Evolutionary conservation across 2,329 filamentous ascomycete species (phyloP), one percentile per base, ranked within the genome.

Genomic region (Penicillium sp.): DNA sequence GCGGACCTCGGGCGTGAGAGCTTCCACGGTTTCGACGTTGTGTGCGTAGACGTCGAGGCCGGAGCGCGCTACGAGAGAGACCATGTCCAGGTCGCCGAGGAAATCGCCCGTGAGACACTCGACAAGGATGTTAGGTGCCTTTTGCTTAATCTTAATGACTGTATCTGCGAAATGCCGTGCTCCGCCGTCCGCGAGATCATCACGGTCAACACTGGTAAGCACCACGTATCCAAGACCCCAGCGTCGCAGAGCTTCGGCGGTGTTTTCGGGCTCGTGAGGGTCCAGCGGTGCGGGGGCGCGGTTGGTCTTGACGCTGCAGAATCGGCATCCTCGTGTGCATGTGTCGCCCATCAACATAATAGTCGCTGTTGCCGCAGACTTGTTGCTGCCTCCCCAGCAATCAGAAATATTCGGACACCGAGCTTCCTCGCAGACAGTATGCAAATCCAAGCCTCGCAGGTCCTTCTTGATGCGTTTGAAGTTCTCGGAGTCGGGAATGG

Each of bases 341-440:
- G 93, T 97, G 73, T 99, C 94, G 62, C 94, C 94, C 92, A 97
- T 97, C 48, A 99, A 79, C 94, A 99, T 99, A 74, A 99, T 97
- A 11, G 94, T 99, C 2, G 94, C 94, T 30, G 94, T 99, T 4
- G 94, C 94, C 24, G 91, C 88, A 63, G 85, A 87, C 78, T 96
- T 96, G 72, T 88, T 85, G 69, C 81, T 85, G 33, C 94, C 94
- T 60, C 94, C 94, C 94, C 94, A 99, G 79, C 94, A 99, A 72
- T 97, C 93, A 61, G 89, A 91, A 60, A 99, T 96, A 74, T 99
- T 99, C 60, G 94, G 94, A 74, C 94, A 99, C 63, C 91, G 85
- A 1, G 94, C 94, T 77, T 99, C 94, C 77, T 99, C 94, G 74
- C 94, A 99, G 16, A 99, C 94, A 4, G 94, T 99, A 74, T 97